Base-by-base conservation (phyloP, 2,329 filamentous ascomycete species). In the Malbranchea cinnamomea region DNA sequence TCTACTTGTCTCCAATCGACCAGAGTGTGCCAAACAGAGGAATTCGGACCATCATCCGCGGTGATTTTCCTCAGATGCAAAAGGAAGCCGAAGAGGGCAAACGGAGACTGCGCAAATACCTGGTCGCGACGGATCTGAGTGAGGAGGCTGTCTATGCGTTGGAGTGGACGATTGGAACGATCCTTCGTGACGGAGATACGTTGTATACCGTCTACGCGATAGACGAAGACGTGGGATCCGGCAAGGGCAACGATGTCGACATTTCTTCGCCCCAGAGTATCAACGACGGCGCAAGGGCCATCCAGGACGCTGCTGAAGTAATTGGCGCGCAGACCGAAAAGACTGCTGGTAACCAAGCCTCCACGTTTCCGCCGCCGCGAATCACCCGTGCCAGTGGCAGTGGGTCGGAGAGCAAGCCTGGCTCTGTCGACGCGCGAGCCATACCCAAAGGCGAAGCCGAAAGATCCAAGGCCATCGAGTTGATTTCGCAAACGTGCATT, bases 151-250 rank as follows among this genome's bases (percentile, higher is more conserved):
- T 82, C 5, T 91, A 95, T 52, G 89, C 89, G 1, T 65, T 98
- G 18, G 89, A 98, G 53, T 98, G 89, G 89, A 89, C 87, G 0
- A 85, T 98, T 33, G 89, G 89, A 5, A 95, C 87, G 0, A 84
- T 95, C 4, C 64, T 98, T 17, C 72, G 89, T 28, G 85, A 95
- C 43, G 89, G 89, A 5, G 89, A 98, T 50, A 95, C 87, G 0
- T 65, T 98, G 20, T 74, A 94, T 37, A 84, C 83, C 2, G 82
- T 95, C 26, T 93, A 91, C 57, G 92, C 85, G 34, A 77, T 92
- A 14, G 84, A 94, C 41, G 87, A 95, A 50, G 87, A 95, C 41
- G 54, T 50, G 7, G 60, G 57, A 8, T 55, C 60, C 3, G 52
- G 50, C 2, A 51, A 46, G 30, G 36, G 36, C 43, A 67, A 67